A percentile compares a stretch with the other conserved stretches of the same genome.
Evolutionary conservation across 768 basidiomycete species (phyloP).

Genomic region (Mycena amicta): DNA sequence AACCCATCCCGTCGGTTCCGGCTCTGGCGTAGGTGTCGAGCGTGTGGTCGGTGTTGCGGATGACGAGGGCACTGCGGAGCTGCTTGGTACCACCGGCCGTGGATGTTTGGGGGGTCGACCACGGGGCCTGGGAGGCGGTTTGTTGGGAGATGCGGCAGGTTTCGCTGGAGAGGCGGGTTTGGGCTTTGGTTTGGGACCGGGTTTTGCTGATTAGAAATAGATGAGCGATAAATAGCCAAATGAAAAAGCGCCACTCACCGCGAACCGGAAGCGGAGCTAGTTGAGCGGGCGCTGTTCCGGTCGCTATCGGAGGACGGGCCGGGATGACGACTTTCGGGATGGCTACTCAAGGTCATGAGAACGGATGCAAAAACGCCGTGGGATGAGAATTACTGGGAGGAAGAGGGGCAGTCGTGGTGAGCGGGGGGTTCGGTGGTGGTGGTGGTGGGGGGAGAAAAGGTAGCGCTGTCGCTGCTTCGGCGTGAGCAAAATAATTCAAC

Average conservation of each 20-base stretch:
- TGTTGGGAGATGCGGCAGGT: not conserved
- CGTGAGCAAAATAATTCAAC: too few relatives aligned
- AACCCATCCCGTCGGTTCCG: constrained; percentile 10
- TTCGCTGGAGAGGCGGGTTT: not conserved
- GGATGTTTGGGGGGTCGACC: not conserved
- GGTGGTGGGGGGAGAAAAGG: not conserved
- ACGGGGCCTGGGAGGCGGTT: not conserved
- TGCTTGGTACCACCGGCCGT: too few relatives aligned
- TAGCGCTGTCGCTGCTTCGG: not conserved
- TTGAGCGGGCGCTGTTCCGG: not conserved
- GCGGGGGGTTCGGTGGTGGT: not conserved
- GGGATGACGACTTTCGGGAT: not conserved
- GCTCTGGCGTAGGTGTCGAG: constrained; percentile 8
- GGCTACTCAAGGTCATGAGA: too few relatives aligned
- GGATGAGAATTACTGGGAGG: not conserved
- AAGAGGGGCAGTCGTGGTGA: not conserved
- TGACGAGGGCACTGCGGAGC: too few relatives aligned
- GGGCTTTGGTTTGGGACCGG: constrained; percentile 13
- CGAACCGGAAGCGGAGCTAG: not conserved
- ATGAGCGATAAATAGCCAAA: too few relatives aligned
- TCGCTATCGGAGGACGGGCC: not conserved
- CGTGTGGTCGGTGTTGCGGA: not conserved
- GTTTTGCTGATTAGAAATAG: constrained; percentile 22
- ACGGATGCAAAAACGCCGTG: too few relatives aligned
- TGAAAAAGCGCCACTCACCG: too few relatives aligned